A percentile compares a stretch with the other conserved stretches of the same genome.
Conservation (phyloP, 2,329 filamentous ascomycete species). For the Boeremia lycopersici region DNA sequence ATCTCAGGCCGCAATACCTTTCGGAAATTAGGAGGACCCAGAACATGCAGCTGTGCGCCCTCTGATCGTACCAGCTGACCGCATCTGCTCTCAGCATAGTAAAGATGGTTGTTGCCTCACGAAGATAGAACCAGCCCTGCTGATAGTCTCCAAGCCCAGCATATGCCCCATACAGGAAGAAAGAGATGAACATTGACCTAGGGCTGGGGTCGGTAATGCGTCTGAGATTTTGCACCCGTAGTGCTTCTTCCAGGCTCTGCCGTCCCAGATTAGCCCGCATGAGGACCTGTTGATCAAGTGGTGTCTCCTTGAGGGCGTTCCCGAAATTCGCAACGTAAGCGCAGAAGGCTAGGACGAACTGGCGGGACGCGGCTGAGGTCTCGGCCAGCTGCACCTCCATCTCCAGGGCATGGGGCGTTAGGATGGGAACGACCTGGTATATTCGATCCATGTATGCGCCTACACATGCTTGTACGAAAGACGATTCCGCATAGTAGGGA, state of each 20-base stretch:
- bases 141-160: slow-evolving; percentile 75
- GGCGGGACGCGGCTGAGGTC: slow-evolving; percentile 31
- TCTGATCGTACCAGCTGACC: slow-evolving; percentile 21
- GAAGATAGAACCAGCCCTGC: slow-evolving; percentile 78
- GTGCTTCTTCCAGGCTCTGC: slow-evolving; percentile 35
- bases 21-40: slow-evolving; percentile 38
- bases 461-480: slow-evolving; percentile 69
- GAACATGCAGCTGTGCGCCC: slow-evolving; percentile 23
- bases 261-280: slow-evolving; percentile 1
- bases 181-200: slow-evolving; percentile 68
- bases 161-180: slow-evolving; percentile 76
- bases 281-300: neutral
- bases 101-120: slow-evolving; percentile 73
- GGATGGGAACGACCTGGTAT: slow-evolving; percentile 58
- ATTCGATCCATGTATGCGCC: slow-evolving; percentile 73
- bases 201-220: slow-evolving; percentile 28
- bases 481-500: slow-evolving; percentile 31
- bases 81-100: slow-evolving; percentile 24
- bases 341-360: slow-evolving; percentile 46
- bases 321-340: slow-evolving; percentile 44
- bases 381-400: slow-evolving; percentile 27
- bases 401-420: slow-evolving; percentile 29
- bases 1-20: slow-evolving; percentile 17
- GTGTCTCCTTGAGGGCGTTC: slow-evolving; percentile 16
- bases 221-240: slow-evolving; percentile 24